Base-by-base conservation (phyloP, 2,329 filamentous ascomycete species). In the Verticillium tricorpus region DNA sequence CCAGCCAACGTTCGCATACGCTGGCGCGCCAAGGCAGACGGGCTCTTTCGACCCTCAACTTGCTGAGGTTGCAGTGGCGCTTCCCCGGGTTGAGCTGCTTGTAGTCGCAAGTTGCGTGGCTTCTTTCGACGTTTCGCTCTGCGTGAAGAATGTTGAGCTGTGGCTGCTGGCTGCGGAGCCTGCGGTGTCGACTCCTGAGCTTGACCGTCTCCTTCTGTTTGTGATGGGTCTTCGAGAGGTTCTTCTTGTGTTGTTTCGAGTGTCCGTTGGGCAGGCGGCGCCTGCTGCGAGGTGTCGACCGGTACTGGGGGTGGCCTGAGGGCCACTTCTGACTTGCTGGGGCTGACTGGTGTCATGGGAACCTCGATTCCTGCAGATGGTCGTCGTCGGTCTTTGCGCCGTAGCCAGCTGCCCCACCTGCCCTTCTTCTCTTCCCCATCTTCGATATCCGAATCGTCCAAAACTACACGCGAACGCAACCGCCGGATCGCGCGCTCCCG, bases 401-500 rank as follows among this genome's bases (percentile, higher is more conserved):
- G 76, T 2, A 78, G 61, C 39, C 72, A 71, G 62, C 71, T 74
- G 22, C 72, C 61, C 75, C 76, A 78, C 11, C 69, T 66, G 60
- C 72, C 76, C 28, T 73, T 64, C 62, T 76, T 77, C 35, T 66
- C 69, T 25, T 78, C 73, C 52, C 63, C 69, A 7, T 67, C 63
- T 37, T 72, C 71, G 15, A 69, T 63, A 55, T 73, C 71, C 9
- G 63, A 62, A n/a, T 78, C 76, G 11, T 80, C 79, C 1, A 80
- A 64, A 19, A 79, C 75, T 2, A 83, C 74, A 15, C 82, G 80
- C 60, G 85, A 82, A 56, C 88, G 80, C 57, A 90, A 73, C 37
- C 82, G 80, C 32, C 89, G 79, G 14, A 92, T 78, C 28, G 89
- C 84, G 17, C 90, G 83, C 74, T 97, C 93, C 45, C 91, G 85